Base-by-base conservation (phyloP, 2,329 filamentous ascomycete species). In the Penicillium sp. region DNA sequence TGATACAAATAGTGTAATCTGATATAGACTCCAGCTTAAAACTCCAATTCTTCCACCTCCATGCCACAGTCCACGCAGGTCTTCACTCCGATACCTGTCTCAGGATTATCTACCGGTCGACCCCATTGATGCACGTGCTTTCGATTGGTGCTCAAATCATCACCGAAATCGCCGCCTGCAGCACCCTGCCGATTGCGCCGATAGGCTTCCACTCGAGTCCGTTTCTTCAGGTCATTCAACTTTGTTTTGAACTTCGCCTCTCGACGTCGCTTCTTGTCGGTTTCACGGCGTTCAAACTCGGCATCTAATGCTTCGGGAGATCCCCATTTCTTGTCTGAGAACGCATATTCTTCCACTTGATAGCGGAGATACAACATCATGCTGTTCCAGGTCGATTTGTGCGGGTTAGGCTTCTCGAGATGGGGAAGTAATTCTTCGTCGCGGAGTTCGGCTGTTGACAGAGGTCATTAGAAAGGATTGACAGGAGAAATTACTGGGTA, bases 361-460 rank as follows among this genome's bases (percentile, higher is more conserved):
- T 87, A 96, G 0, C 95, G 89, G 25, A 99, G 82, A 74, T 95
- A 99, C 2, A 99, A 85, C 89, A 97, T 97, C 95, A 99, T 99
- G 81, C 96, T 92, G 76, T 97, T 93, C 92, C 93, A 99, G 60
- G 93, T 93, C 0, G 90, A 88, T 75, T 97, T 97, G 79, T 97
- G 95, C 0, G 95, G 95, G 70, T 99, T 99, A 1, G 95, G 94
- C 37, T 89, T 89, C 57, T 91, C 90, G 8, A 99, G 83, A 75
- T 96, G 93, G 0, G 94, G 94, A 0, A 99, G 83, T 1, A 99
- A 82, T 16, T 93, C 90, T 59, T 87, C 85, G 71, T 99, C 95
- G 69, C 90, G 89, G n/a, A 99, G 84, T 76, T 99, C 95, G 38
- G 93, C 91, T 91, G 65, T 63, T 52, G 16, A 52, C 16, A 25